Evolutionary conservation across 352 stramenopile species (phyloP).

Genomic region (Phytophthora tentaculata): DNA sequence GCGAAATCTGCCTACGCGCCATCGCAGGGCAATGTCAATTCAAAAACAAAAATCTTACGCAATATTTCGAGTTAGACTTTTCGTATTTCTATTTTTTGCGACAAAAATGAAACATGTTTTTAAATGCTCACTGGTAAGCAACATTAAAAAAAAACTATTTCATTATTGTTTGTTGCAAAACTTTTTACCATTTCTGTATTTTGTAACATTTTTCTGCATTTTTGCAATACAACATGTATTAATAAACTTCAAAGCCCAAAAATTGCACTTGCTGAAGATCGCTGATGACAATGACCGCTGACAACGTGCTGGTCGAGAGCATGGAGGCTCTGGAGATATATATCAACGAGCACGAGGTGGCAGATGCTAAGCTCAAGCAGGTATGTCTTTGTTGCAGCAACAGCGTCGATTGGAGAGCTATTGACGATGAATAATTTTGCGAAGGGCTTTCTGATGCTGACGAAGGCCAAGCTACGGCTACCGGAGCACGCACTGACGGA

Average conservation of each 20-base stretch:
- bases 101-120: too few species aligned
- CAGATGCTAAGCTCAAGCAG: slow-evolving; percentile 60
- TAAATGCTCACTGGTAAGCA: too few species aligned
- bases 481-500: slow-evolving; percentile 59
- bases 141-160: too few species aligned
- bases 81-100: too few species aligned
- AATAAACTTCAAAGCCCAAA: neutral
- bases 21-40: neutral
- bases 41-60: too few species aligned
- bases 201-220: too few species aligned
- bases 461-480: slow-evolving; percentile 59
- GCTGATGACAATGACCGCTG: slow-evolving; percentile 27
- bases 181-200: too few species aligned
- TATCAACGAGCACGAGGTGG: slow-evolving; percentile 54
- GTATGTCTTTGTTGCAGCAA: slow-evolving; percentile 21
- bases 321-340: slow-evolving; percentile 62
- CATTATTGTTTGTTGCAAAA: too few species aligned
- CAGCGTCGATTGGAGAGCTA: neutral
- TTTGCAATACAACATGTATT: too few species aligned
- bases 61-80: too few species aligned
- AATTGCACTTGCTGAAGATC: slow-evolving; percentile 8
- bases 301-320: slow-evolving; percentile 47
- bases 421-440: slow-evolving; percentile 24
- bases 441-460: slow-evolving; percentile 81
- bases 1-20: slow-evolving; percentile 76